Evolutionary conservation across 2,329 filamentous ascomycete species (phyloP).

Genomic region (Xylaria sp.): DNA sequence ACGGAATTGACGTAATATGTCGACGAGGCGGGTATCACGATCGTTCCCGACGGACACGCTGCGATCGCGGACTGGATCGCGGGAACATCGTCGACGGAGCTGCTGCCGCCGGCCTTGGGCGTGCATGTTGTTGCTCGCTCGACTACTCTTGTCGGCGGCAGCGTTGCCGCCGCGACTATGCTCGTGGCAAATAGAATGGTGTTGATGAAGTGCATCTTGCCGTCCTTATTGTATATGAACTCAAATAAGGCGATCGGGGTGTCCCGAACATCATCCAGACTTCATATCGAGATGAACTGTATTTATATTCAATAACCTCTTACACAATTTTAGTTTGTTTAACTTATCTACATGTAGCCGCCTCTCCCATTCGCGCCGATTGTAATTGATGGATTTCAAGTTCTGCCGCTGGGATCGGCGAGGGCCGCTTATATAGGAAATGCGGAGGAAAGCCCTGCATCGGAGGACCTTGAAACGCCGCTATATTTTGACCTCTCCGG

Average conservation of each 20-base stretch:
- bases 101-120: slow-evolving; percentile 28
- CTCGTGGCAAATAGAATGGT: slow-evolving; percentile 6
- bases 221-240: background rate
- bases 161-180: background rate
- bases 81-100: slow-evolving; percentile 34
- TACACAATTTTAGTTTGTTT: background rate
- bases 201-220: slow-evolving; percentile 21
- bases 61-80: slow-evolving; percentile 33
- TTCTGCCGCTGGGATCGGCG: slow-evolving; percentile 26
- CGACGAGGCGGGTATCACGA: slow-evolving; percentile 27
- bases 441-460: slow-evolving; percentile 22
- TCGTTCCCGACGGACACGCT: slow-evolving; percentile 32
- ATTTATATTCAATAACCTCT: slow-evolving; percentile 4
- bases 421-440: slow-evolving; percentile 19
- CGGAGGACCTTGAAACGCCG: slow-evolving; percentile 2
- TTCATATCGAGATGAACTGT: background rate
- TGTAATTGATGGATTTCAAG: slow-evolving; percentile 37
- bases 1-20: slow-evolving; percentile 35
- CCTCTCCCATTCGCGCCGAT: background rate
- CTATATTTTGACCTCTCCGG: background rate
- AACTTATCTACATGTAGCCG: background rate
- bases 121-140: slow-evolving; percentile 34
- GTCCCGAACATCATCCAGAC: background rate
- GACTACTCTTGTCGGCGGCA: slow-evolving; percentile 20
- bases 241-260: background rate